Base-by-base conservation (phyloP, 169 alveolate genomes). In the Eimeria sp. region DNA sequence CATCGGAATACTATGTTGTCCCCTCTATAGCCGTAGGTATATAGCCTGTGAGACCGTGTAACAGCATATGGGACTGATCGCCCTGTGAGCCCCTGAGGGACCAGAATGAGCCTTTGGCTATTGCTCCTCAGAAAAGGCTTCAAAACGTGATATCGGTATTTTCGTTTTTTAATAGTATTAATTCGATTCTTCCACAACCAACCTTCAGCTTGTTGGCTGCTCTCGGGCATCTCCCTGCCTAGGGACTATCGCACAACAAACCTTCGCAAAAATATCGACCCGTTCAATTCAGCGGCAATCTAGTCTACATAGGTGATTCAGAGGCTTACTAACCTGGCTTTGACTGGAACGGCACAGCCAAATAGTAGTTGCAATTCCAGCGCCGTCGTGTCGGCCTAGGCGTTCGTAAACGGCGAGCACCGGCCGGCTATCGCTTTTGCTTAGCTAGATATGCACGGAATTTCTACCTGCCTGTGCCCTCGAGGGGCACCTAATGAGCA, bases 381-480 rank as follows among this genome's bases (percentile, higher is more conserved):
- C n/a, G n/a, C n/a, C 51, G 20, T 70, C 80, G 47, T 34, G 30
- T 13, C 51, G 34, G 51, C 80, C 51, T 70, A 70, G 80, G 80
- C 51, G 4, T 34, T 67, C 16, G 76, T 16, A 47, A 30, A 70
- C 80, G 9, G 43, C 9, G 87, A 49, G 14, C 65, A 45, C 65
- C 13, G 45, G 61, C 45, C 6, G 45, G 63, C 63, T 49, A 1
- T n/a, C 65, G 91, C 57, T 51, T 40, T 54, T 54, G 54, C 49
- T 54, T 57, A 40, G 51, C 70, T 58, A 54, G 93, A 40, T 61
- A 86, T 86, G 93, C 93, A 86, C 93, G 93, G 93, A 70, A 86
- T 86, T 61, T 86, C 93, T 51, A 86, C 93, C 49, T 86, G 93
- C 61, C 65, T 86, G 57, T 86, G 93, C 93, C 93, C 93, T n/a